Percentiles rank a stretch among this genome's conserved stretches.
Conservation (phyloP, 148 eudicot genomes). For the Polygonum maritimum region DNA sequence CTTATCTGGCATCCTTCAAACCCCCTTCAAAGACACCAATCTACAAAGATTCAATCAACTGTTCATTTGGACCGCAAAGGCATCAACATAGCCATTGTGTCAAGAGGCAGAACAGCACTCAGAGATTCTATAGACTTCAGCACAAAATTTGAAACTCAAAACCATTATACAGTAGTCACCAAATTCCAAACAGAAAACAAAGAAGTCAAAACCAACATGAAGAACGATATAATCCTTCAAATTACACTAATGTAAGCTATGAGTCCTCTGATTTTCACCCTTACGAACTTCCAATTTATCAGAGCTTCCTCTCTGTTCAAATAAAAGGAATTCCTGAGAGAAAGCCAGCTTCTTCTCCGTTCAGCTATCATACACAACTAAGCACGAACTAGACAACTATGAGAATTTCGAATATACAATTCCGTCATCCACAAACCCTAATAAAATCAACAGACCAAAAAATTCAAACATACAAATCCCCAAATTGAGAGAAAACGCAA, state of each 20-base stretch:
- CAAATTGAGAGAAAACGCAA: background rate
- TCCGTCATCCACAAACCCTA: background rate
- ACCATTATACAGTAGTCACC: background rate
- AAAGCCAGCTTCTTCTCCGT: background rate
- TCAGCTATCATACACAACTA: background rate
- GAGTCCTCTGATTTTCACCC: background rate
- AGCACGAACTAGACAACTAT: background rate
- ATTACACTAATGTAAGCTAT: background rate
- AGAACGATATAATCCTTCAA: background rate
- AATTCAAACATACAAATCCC: background rate
- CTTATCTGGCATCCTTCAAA: constrained; percentile 63
- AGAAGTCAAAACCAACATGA: background rate
- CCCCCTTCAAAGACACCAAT: constrained; percentile 9
- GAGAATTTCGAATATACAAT: background rate
- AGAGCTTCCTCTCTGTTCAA: background rate
- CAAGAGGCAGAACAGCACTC: background rate
- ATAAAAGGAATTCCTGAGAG: background rate
- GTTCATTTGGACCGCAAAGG: background rate
- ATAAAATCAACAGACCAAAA: background rate
- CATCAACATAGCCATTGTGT: background rate
- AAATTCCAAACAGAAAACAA: background rate
- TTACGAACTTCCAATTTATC: background rate
- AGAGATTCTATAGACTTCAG: background rate
- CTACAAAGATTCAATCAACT: background rate
- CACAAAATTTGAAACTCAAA: background rate